These are phyloP conservation scores for Colletotrichum sp. DNA, from an alignment of 2,329 filamentous ascomycete genomes.

Conservation along the genomic window DNA sequence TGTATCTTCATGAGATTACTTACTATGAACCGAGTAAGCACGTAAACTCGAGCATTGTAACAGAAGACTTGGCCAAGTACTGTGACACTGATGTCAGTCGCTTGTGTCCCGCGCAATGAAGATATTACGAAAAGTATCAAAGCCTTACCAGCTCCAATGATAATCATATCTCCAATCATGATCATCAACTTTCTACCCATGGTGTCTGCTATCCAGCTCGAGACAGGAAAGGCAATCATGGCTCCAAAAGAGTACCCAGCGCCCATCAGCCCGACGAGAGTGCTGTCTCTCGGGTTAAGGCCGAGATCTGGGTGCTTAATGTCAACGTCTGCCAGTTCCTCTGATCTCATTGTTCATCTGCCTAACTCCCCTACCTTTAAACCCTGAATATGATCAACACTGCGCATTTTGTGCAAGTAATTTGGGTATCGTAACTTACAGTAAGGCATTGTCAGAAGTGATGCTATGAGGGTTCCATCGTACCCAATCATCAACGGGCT, in stretches of 20 bases:
- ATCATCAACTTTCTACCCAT: not conserved
- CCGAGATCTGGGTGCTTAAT: not conserved
- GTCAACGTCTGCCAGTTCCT: not conserved
- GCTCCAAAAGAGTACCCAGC: not conserved
- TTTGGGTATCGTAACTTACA: not conserved
- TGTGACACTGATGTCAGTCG: not conserved
- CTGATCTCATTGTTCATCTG: not conserved
- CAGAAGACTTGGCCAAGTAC: not conserved
- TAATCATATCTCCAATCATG: not conserved
- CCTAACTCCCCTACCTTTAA: not conserved
- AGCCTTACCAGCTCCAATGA: not conserved
- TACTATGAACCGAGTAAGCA: not conserved
- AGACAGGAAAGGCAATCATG: not conserved
- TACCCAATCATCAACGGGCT: slow-evolving; percentile 2
- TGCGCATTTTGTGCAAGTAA: not conserved
- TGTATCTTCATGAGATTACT: not conserved
- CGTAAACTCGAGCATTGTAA: not conserved
- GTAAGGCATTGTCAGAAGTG: not conserved
- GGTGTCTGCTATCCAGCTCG: not conserved
- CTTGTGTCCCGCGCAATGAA: not conserved
- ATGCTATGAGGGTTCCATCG: not conserved
- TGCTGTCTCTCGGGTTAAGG: not conserved
- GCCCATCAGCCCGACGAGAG: not conserved
- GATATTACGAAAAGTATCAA: not conserved
- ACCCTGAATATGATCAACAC: not conserved